These are phyloP conservation scores for Lupinus albus DNA, from an alignment of 306 rosid genomes.

Conservation along the genomic window DNA sequence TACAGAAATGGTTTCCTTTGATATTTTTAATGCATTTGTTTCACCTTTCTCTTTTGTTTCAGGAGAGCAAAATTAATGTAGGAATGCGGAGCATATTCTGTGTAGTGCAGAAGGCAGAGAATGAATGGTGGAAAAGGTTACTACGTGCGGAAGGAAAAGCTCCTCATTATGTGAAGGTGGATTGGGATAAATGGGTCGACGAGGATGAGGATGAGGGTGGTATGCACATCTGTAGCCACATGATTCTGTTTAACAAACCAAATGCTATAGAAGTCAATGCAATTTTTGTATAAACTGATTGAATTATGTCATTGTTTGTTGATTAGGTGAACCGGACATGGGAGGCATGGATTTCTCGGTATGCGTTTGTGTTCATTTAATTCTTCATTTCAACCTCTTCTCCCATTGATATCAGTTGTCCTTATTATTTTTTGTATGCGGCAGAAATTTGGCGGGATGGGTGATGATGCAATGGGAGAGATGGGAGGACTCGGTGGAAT, in stretches of 20 bases:
- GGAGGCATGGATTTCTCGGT: conserved; percentile 99
- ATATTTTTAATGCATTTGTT: not conserved
- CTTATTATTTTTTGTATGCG: conserved; percentile 23
- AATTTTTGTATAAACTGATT: conserved; percentile 12
- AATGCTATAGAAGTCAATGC: not conserved
- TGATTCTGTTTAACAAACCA: not conserved
- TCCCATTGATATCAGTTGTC: not conserved
- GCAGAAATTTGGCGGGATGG: conserved; percentile 81
- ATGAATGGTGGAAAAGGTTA: conserved; percentile 82
- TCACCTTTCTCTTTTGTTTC: conserved; percentile 4
- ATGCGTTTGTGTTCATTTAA: conserved; percentile 40
- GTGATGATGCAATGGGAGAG: conserved; percentile 44
- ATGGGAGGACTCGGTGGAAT: conserved; percentile 27
- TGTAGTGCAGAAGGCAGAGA: conserved; percentile 81
- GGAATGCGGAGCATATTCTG: conserved; percentile 81
- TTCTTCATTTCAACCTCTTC: conserved; percentile 18
- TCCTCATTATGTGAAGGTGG: conserved; percentile 88
- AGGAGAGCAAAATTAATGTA: conserved; percentile 88
- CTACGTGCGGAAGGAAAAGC: conserved; percentile 74
- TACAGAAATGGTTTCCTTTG: too few relatives aligned
- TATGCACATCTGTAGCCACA: conserved; percentile 6
- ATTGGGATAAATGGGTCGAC: conserved; percentile 98
- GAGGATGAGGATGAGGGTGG: conserved; percentile 90
- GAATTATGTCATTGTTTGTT: conserved; percentile 10
- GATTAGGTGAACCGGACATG: conserved; percentile 63